Base-by-base conservation (phyloP, 2,329 filamentous ascomycete genomes). In the Fusarium staphyleae region DNA sequence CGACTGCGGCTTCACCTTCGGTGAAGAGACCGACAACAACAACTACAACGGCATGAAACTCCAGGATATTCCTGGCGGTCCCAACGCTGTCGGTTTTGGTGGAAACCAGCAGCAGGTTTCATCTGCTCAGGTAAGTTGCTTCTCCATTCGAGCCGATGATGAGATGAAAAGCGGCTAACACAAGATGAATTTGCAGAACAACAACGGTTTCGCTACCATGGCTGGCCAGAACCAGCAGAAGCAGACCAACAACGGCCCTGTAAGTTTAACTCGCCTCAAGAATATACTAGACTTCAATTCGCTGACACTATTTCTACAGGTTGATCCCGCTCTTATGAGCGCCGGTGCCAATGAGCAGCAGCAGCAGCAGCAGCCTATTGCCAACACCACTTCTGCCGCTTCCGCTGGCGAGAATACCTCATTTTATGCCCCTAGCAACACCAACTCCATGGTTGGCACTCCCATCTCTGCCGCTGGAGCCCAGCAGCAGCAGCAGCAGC, bases 121-220 rank as follows among this genome's bases (percentile, higher is more conserved):
- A 29, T 8, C 10, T 8, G 16, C 14, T 26, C 18, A 60, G 40
- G 57, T 52, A 39, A 48, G 51, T 35, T 5, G 19, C n/a, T 44
- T 14, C 11, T n/a, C 24, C 14, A 30, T 19, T 11, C 13, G 4
- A 13, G 15, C 29, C 18, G 13, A 11, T 32, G 10, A 16, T 37
- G 29, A 6, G 52, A 39, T 35, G 34, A 49, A 43, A 54, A 44
- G 34, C 34, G 5, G 6, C 12, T 3, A 34, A 7, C 15, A 7
- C 22, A n/a, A n/a, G n/a, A n/a, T n/a, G n/a, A n/a, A n/a, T n/a
- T n/a, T n/a, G n/a, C n/a, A n/a, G n/a, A n/a, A n/a, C n/a, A n/a
- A n/a, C n/a, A n/a, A n/a, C n/a, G n/a, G n/a, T n/a, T n/a, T n/a
- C n/a, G n/a, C n/a, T 24, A 28, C 5, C 6, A 29, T 36, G 24